phyloP scores from a whole-genome alignment of 352 stramenopile species.

The Pythium aristosporum region DNA sequence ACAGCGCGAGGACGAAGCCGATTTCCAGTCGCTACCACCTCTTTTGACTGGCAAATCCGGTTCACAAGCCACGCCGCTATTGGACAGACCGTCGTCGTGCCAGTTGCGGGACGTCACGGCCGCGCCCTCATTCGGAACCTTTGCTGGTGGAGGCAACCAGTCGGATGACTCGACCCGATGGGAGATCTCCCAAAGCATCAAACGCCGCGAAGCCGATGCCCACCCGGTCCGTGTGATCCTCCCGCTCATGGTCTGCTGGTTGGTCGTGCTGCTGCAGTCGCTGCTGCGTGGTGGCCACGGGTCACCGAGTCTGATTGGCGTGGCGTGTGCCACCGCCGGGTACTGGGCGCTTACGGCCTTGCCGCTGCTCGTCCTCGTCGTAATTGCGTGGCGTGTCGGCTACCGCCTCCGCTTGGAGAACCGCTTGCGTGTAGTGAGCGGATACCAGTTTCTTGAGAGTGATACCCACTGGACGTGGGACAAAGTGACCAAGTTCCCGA shows the following conservation, averaged over 20 bases:
- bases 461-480: slow-evolving; percentile 94
- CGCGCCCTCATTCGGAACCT: slow-evolving; percentile 2
- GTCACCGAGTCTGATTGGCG: slow-evolving; percentile 79
- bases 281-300: slow-evolving; percentile 76
- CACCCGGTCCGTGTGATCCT: slow-evolving; percentile 58
- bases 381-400: slow-evolving; percentile 24
- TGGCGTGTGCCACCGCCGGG: slow-evolving; percentile 85
- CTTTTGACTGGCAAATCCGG: slow-evolving; percentile 19
- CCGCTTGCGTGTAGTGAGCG: slow-evolving; percentile 52
- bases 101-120: background rate
- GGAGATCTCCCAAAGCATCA: slow-evolving; percentile 40
- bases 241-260: slow-evolving; percentile 59
- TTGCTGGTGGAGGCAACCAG: background rate
- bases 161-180: slow-evolving; percentile 35
- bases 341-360: slow-evolving; percentile 94
- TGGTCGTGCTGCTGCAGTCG: slow-evolving; percentile 69
- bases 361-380: slow-evolving; percentile 53
- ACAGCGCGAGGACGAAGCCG: slow-evolving; percentile 47
- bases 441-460: slow-evolving; percentile 82
- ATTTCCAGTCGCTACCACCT: slow-evolving; percentile 58
- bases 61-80: slow-evolving; percentile 3
- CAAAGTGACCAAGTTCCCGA: slow-evolving; percentile 91
- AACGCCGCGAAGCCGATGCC: slow-evolving; percentile 39
- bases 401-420: slow-evolving; percentile 57
- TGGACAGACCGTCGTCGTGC: background rate